Percentiles rank a stretch among this genome's conserved stretches.
These are phyloP conservation scores for Fusarium sublunatum DNA, from an alignment of 2,329 filamentous ascomycete genomes.

Conservation along the genomic window DNA sequence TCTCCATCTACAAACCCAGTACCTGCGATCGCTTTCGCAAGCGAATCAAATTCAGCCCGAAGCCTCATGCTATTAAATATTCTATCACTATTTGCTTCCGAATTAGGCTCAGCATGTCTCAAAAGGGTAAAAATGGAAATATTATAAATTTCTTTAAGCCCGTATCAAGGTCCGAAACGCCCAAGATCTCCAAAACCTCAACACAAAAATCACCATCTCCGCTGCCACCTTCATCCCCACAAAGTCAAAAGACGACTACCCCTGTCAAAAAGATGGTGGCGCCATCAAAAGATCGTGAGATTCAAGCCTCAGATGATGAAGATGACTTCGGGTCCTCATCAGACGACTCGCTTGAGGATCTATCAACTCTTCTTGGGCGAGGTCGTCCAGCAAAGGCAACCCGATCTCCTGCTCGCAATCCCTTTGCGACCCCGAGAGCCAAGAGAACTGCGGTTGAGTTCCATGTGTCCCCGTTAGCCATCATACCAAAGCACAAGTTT, in stretches of 20 bases:
- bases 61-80: constrained; percentile 4
- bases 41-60: background rate
- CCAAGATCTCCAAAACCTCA: constrained; percentile 14
- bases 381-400: constrained; percentile 39
- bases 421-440: constrained; percentile 58
- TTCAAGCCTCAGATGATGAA: constrained; percentile 80
- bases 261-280: constrained; percentile 36
- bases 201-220: constrained; percentile 27
- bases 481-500: constrained; percentile 69
- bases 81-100: background rate
- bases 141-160: constrained; percentile 57
- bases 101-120: constrained; percentile 35
- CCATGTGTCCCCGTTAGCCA: constrained; percentile 61
- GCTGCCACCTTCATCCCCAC: constrained; percentile 43
- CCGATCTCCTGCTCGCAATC: constrained; percentile 31
- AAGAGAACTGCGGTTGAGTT: constrained; percentile 58
- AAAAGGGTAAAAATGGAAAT: constrained; percentile 46
- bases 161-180: constrained; percentile 30
- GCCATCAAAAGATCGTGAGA: constrained; percentile 65
- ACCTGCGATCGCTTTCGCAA: constrained; percentile 4
- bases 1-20: constrained; percentile 13
- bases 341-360: constrained; percentile 67
- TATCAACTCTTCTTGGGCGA: constrained; percentile 53
- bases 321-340: constrained; percentile 65
- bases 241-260: constrained; percentile 42